Percentiles rank a stretch among this genome's conserved stretches.
phyloP scores from a whole-genome alignment of 2,329 filamentous ascomycete genomes.

The Huntiella abstrusa region DNA sequence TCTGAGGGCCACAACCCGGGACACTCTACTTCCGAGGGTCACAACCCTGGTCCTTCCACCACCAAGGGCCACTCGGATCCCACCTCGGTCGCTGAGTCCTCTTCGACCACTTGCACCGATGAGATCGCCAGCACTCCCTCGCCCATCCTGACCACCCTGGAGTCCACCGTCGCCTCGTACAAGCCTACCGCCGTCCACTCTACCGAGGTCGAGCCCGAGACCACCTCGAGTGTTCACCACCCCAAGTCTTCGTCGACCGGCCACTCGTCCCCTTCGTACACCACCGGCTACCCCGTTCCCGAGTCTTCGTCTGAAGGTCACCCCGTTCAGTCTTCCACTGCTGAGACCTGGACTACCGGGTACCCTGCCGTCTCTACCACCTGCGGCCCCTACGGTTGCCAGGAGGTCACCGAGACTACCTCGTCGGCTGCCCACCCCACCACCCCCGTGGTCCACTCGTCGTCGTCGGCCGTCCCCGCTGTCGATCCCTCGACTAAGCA shows the following conservation, averaged over 20 bases:
- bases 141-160: slow-evolving; percentile 6
- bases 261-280: not conserved
- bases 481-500: not conserved
- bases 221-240: not conserved
- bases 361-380: not conserved
- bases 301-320: not conserved
- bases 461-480: not conserved
- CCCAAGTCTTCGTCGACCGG: not conserved
- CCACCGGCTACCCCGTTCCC: not conserved
- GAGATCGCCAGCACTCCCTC: slow-evolving; percentile 4
- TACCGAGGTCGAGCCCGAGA: not conserved
- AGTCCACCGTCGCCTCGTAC: slow-evolving; percentile 5
- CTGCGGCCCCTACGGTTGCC: slow-evolving; percentile 2
- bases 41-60: slow-evolving; percentile 1
- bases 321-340: not conserved
- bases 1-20: not conserved
- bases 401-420: not conserved
- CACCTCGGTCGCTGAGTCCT: not conserved
- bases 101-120: not conserved
- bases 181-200: slow-evolving; percentile 1
- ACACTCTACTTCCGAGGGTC: not conserved
- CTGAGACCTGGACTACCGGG: not conserved
- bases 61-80: not conserved
- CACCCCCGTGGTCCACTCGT: not conserved
- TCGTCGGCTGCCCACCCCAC: not conserved